Percentiles rank a stretch among this genome's conserved stretches.
phyloP scores from a whole-genome alignment of 2,329 filamentous ascomycete genomes.

The Pseudopyricularia javanii region DNA sequence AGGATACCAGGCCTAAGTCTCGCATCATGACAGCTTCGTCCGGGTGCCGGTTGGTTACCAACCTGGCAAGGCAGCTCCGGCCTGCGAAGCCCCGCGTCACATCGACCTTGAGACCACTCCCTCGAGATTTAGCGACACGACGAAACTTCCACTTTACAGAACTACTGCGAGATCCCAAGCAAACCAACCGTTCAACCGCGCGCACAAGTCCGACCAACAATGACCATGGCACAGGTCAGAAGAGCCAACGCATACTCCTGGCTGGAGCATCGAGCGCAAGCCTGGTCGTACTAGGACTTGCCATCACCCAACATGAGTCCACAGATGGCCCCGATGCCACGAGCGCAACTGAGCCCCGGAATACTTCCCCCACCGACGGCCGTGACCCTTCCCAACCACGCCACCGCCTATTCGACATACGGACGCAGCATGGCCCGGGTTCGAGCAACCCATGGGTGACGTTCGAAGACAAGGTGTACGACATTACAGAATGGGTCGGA shows the following conservation, averaged over 20 bases:
- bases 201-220: background rate
- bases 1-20: background rate
- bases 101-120: background rate
- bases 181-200: background rate
- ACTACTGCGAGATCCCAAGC: background rate
- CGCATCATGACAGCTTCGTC: background rate
- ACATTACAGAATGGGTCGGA: conserved; percentile 57
- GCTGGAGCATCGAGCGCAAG: background rate
- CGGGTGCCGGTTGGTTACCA: background rate
- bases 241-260: background rate
- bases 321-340: background rate
- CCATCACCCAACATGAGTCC: background rate
- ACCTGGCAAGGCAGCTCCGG: background rate
- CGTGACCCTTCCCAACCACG: conserved; percentile 11
- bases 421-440: conserved; percentile 7
- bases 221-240: background rate
- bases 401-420: conserved; percentile 10
- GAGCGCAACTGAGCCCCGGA: background rate
- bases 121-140: background rate
- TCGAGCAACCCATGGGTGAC: conserved; percentile 44
- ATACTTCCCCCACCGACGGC: conserved; percentile 3
- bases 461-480: conserved; percentile 52
- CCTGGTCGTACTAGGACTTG: background rate
- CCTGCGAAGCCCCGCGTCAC: background rate
- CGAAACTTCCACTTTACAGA: background rate